Percentiles rank a stretch among this genome's conserved stretches.
Evolutionary conservation across 1,284 basidiomycete genomes (phyloP).

Genomic region (Fomes fomentarius): DNA sequence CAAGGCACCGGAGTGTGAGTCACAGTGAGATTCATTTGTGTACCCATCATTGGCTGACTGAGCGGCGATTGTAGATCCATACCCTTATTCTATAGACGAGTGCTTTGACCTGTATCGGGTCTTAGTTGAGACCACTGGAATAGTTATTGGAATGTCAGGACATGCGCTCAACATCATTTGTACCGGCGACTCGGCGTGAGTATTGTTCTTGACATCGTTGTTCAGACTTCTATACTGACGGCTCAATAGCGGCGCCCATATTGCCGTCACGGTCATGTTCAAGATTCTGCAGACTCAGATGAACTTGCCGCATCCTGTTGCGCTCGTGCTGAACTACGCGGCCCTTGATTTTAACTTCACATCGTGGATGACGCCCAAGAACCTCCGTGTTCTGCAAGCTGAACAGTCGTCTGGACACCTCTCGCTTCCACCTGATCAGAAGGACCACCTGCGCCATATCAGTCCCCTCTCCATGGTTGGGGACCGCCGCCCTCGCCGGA

Average conservation of each 20-base stretch:
- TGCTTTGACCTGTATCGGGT: constrained; percentile 89
- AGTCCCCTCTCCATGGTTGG: constrained; percentile 89
- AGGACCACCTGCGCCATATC: constrained; percentile 87
- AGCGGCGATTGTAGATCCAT: constrained; percentile 68
- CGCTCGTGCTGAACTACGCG: constrained; percentile 82
- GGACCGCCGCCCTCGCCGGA: constrained; percentile 53
- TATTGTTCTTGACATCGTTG: constrained; percentile 24
- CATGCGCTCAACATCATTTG: constrained; percentile 75
- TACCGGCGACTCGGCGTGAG: constrained; percentile 92
- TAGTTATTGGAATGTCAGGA: constrained; percentile 85
- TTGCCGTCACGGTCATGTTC: constrained; percentile 82
- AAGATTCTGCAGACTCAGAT: constrained; percentile 77
- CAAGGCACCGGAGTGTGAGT: constrained; percentile 93
- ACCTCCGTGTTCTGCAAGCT: constrained; percentile 80
- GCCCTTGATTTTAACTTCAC: constrained; percentile 96
- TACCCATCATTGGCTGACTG: constrained; percentile 5
- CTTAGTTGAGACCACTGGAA: constrained; percentile 80
- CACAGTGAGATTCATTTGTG: background rate
- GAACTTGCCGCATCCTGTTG: constrained; percentile 65
- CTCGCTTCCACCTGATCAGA: constrained; percentile 74
- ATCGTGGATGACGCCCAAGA: constrained; percentile 93
- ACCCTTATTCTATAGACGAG: constrained; percentile 94
- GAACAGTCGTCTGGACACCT: constrained; percentile 82
- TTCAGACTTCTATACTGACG: constrained; percentile 10
- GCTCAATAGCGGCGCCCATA: constrained; percentile 74